Percentiles rank a stretch among this genome's conserved stretches.
These are phyloP conservation scores for Ilyonectria sp. DNA, from an alignment of 2,329 filamentous ascomycete species.

Conservation along the genomic window DNA sequence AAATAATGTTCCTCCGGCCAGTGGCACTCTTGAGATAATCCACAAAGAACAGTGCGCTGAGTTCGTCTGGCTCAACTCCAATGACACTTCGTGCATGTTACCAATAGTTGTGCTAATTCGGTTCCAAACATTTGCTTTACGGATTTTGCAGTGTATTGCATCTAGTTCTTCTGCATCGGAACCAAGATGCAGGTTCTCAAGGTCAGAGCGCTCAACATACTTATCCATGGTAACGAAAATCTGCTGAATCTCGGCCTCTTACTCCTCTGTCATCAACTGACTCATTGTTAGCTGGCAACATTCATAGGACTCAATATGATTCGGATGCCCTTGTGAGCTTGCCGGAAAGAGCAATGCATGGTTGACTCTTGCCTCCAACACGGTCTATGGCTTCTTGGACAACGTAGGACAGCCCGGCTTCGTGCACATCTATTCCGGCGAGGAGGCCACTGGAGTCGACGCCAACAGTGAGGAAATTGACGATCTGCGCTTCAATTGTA, in stretches of 20 bases:
- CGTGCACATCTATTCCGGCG: too few relatives aligned
- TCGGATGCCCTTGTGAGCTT: too few relatives aligned
- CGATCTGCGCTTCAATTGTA: not conserved
- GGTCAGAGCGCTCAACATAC: not conserved
- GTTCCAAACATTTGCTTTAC: not conserved
- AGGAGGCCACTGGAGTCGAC: too few relatives aligned
- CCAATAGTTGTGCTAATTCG: not conserved
- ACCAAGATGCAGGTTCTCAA: not conserved
- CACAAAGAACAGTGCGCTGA: constrained; percentile 31
- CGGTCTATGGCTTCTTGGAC: constrained; percentile 18
- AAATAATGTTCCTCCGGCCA: constrained; percentile 38
- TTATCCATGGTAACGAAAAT: not conserved
- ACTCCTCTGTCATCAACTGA: not conserved
- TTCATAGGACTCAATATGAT: too few relatives aligned
- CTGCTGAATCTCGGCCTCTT: not conserved
- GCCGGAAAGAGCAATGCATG: too few relatives aligned
- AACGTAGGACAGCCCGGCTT: constrained; percentile 10
- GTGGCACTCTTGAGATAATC: constrained; percentile 40
- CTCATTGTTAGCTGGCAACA: not conserved
- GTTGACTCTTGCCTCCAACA: not conserved
- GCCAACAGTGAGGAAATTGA: constrained; percentile 18
- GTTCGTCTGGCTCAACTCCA: constrained; percentile 38
- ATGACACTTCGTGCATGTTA: constrained; percentile 20
- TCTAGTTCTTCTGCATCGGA: constrained; percentile 1
- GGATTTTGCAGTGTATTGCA: not conserved